Percentiles rank a stretch among this genome's conserved stretches.
These are phyloP conservation scores for Diaporthe vexans DNA, from an alignment of 2,329 filamentous ascomycete genomes.

Conservation along the genomic window DNA sequence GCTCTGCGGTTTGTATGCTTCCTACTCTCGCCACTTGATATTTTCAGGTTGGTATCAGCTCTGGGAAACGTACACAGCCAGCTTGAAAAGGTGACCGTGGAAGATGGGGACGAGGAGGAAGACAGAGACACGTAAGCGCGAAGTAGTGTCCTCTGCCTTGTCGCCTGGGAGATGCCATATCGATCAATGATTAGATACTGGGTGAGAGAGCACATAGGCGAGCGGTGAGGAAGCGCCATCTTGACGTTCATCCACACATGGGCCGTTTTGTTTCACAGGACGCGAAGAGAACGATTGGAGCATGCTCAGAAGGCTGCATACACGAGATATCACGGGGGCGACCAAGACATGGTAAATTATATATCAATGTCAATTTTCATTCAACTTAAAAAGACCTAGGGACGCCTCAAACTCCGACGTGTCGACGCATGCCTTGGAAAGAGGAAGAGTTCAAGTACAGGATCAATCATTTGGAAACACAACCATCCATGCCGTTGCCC, in stretches of 20 bases:
- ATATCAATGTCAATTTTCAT: conserved; percentile 14
- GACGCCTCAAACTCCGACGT: conserved; percentile 28
- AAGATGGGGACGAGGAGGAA: too few species aligned
- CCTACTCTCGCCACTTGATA: too few species aligned
- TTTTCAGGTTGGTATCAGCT: not conserved
- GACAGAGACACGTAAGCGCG: not conserved
- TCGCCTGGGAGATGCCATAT: not conserved
- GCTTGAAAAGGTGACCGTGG: not conserved
- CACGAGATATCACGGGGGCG: not conserved
- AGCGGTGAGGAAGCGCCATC: not conserved
- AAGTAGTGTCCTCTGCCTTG: not conserved
- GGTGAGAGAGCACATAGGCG: not conserved
- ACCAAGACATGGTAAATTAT: not conserved
- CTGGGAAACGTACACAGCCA: not conserved
- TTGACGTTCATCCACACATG: not conserved
- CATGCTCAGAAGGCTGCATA: too few species aligned
- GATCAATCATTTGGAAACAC: conserved; percentile 7
- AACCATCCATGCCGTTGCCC: conserved; percentile 13
- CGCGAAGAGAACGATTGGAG: too few species aligned
- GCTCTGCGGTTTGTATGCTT: not conserved
- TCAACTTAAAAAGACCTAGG: conserved; percentile 18
- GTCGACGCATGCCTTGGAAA: conserved; percentile 9
- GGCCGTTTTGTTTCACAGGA: too few species aligned
- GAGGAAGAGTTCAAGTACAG: conserved; percentile 8
- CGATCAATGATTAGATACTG: not conserved